phyloP scores from a whole-genome alignment of 2,329 filamentous ascomycete genomes.

The Proliferodiscus dingleyae region DNA sequence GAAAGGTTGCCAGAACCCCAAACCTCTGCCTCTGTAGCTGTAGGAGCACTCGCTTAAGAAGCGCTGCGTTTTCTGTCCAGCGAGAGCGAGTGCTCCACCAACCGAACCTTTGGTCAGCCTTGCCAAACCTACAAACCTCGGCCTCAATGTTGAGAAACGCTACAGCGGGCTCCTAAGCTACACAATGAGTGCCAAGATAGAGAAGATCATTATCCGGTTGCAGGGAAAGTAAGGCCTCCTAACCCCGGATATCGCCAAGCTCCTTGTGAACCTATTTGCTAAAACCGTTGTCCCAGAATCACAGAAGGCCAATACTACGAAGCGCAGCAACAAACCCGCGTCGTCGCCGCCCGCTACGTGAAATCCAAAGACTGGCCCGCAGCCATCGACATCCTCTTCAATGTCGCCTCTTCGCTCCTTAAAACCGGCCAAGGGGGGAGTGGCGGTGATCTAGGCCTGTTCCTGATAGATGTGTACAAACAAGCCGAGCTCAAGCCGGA shows the following conservation, averaged over 20 bases:
- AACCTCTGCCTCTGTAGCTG: no score
- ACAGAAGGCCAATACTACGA: constrained; percentile 92
- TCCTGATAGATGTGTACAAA: constrained; percentile 86
- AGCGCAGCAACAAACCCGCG: constrained; percentile 95
- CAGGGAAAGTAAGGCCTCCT: constrained; percentile 60
- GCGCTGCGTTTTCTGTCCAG: no score
- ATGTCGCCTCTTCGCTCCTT: constrained; percentile 78
- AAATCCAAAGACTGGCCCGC: constrained; percentile 80
- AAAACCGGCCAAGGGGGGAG: constrained; percentile 91
- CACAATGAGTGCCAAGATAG: constrained; percentile 51
- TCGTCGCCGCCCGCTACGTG: constrained; percentile 89
- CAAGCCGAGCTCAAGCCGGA: constrained; percentile 79
- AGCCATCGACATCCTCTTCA: constrained; percentile 81
- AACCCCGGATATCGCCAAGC: background rate
- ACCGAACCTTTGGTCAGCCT: background rate
- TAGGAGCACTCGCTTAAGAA: no score
- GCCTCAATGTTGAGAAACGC: background rate
- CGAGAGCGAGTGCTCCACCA: no score
- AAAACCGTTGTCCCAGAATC: constrained; percentile 53
- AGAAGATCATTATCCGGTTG: constrained; percentile 69
- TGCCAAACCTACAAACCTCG: background rate
- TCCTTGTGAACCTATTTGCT: background rate
- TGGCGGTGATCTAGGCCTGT: constrained; percentile 81
- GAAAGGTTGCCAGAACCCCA: no score
- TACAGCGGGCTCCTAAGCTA: background rate